A percentile compares a stretch with the other conserved stretches of the same genome.
phyloP scores from a whole-genome alignment of 768 basidiomycete species.

The Tephrocybe sp. region DNA sequence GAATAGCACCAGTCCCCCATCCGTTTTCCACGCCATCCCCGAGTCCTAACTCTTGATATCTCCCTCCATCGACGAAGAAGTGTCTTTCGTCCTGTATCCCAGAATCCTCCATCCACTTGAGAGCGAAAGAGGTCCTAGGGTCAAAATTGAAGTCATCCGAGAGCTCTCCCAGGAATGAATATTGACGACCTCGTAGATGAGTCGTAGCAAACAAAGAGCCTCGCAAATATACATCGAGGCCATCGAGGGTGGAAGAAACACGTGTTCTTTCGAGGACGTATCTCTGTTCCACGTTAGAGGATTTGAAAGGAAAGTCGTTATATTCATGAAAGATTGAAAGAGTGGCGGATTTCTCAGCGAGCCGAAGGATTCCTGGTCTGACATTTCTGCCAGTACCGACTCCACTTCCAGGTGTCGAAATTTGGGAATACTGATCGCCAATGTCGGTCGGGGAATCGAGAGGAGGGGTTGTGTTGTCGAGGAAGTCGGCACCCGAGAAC shows the following conservation, averaged over 20 bases:
- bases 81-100: slow-evolving; percentile 5
- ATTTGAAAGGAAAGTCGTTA: slow-evolving; percentile 17
- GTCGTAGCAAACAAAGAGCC: slow-evolving; percentile 24
- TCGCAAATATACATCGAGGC: slow-evolving; percentile 34
- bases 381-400: no score
- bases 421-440: not conserved
- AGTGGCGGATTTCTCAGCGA: slow-evolving; percentile 22
- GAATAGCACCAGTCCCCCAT: not conserved
- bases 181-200: slow-evolving; percentile 7
- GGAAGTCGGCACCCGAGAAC: slow-evolving; percentile 50
- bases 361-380: not conserved
- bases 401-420: no score
- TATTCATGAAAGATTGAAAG: slow-evolving; percentile 27
- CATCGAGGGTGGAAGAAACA: slow-evolving; percentile 37
- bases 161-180: slow-evolving; percentile 11
- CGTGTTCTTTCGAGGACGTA: slow-evolving; percentile 19
- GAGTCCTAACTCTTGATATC: not conserved
- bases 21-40: not conserved
- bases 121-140: slow-evolving; percentile 20
- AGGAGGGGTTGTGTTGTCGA: slow-evolving; percentile 21
- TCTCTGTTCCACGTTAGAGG: slow-evolving; percentile 9
- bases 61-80: slow-evolving; percentile 10
- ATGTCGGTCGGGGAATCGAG: not conserved
- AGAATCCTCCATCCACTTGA: slow-evolving; percentile 6
- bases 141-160: slow-evolving; percentile 21